Evolutionary conservation across 768 basidiomycete species (phyloP), one percentile per base, ranked within the genome.

Genomic region (Tylopilus sp.): DNA sequence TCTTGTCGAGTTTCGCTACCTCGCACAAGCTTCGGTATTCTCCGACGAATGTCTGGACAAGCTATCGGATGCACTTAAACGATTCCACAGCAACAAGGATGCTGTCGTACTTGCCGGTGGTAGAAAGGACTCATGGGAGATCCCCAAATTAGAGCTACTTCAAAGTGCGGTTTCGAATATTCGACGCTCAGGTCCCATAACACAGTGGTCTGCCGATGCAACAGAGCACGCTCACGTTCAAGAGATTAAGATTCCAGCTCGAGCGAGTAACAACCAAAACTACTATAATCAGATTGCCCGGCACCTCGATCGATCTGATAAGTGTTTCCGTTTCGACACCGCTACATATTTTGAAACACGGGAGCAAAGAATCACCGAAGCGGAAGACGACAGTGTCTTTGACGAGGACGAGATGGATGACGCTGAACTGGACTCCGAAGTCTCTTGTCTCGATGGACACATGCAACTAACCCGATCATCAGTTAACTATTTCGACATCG

Each of bases 31-130:
- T 14, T 30, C 21, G 2, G 9, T 16, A 1, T 45, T 45, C 21
- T 31, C 30, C 11, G 21, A 45, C 16, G 2, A 33, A 1, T 45
- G 21, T 1, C 30, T 45, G 3, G 4, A 6, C 13, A 30, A 21
- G 14, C 12, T 45, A 8, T 21, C 44, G 16, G 48, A 59, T 0
- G 61, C 69, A 0, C 63, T 76, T 1, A 13, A 54, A 1, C 17
- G 19, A 1, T 79, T 78, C 53, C 76, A 79, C 53, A 28, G 47
- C 3, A 60, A 74, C 58, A 76, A 76, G 45, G 37, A 58, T 11
- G 59, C 72, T 3, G 75, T 78, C 48, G 44, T 74, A 11, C 31
- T 47, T 19, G 52, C 52, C 9, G 26, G 52, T 26, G 13, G 33
- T 48, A 5, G 12, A 16, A 13, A 25, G 6, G 17, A 44, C 17